Percentiles rank a stretch among this genome's conserved stretches.
These are phyloP conservation scores for Didymella sp. DNA, from an alignment of 2,329 filamentous ascomycete species.

Conservation along the genomic window DNA sequence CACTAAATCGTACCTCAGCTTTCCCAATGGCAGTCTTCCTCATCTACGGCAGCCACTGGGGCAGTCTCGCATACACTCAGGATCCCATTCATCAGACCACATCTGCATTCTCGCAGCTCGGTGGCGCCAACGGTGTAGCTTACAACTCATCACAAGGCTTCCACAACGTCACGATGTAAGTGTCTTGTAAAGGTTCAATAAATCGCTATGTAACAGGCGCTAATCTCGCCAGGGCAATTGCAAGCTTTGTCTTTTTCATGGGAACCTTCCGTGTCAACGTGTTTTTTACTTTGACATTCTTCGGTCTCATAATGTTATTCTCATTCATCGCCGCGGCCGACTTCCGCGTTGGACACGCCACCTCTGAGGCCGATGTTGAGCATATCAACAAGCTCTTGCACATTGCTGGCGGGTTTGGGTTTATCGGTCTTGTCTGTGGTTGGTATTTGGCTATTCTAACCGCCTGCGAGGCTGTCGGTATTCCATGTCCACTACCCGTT, in stretches of 20 bases:
- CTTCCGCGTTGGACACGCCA: conserved; percentile 21
- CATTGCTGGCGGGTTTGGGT: conserved; percentile 27
- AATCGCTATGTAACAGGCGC: too few species aligned
- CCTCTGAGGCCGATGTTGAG: conserved; percentile 22
- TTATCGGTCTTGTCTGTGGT: conserved; percentile 24
- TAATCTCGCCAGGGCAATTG: conserved; percentile 30
- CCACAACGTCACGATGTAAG: conserved; percentile 32
- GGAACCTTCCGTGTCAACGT: conserved; percentile 30
- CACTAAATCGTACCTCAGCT: conserved; percentile 13
- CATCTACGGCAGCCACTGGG: conserved; percentile 32
- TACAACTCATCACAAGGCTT: conserved; percentile 34
- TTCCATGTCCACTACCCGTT: conserved; percentile 30
- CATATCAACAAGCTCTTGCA: conserved; percentile 24
- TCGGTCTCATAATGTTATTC: conserved; percentile 29
- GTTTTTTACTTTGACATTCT: conserved; percentile 27
- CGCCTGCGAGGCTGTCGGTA: conserved; percentile 28
- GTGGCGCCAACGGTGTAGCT: conserved; percentile 26
- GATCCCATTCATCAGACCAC: conserved; percentile 29
- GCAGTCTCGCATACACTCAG: conserved; percentile 30
- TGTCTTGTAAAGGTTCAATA: background rate
- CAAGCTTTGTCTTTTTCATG: conserved; percentile 28
- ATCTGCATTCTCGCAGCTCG: conserved; percentile 21
- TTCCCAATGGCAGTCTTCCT: conserved; percentile 36
- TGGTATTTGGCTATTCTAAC: conserved; percentile 32
- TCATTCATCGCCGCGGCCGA: conserved; percentile 30